Percentiles rank a stretch among this genome's conserved stretches.
phyloP scores from a whole-genome alignment of 2,329 filamentous ascomycete species.

The Colletotrichum sp. region DNA sequence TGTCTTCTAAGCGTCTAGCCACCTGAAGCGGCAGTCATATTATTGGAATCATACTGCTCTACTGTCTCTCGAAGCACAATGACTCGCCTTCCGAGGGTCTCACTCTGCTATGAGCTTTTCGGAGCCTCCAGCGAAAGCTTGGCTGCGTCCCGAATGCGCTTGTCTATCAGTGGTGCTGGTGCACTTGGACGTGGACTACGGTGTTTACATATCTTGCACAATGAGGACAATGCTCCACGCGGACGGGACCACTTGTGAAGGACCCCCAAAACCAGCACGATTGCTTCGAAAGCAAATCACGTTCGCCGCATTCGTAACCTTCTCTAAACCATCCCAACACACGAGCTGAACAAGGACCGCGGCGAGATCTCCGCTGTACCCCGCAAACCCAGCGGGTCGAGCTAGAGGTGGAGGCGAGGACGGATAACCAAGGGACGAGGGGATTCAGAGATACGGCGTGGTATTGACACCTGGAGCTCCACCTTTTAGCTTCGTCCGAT shows the following conservation, averaged over 20 bases:
- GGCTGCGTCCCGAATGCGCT: background rate
- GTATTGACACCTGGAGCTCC: conserved; percentile 9
- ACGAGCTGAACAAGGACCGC: background rate
- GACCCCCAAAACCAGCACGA: background rate
- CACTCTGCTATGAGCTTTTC: background rate
- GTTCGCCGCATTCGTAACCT: background rate
- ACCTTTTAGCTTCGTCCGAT: conserved; percentile 12
- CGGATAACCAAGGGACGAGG: background rate
- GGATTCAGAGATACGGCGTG: conserved; percentile 10
- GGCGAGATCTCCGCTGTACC: conserved; percentile 11
- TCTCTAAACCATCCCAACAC: background rate
- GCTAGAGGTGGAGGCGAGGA: conserved; percentile 1
- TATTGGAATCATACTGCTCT: background rate
- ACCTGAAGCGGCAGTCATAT: background rate
- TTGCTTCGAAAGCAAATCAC: background rate
- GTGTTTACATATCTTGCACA: background rate
- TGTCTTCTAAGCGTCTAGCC: background rate
- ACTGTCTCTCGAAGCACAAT: background rate
- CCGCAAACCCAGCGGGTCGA: background rate
- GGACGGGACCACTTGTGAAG: background rate
- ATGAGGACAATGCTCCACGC: background rate
- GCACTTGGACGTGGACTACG: background rate
- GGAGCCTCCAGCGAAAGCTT: background rate
- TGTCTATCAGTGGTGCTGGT: background rate
- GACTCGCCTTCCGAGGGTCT: background rate